Base-by-base conservation (phyloP, 2,329 filamentous ascomycete genomes). In the Fusarium sp. region DNA sequence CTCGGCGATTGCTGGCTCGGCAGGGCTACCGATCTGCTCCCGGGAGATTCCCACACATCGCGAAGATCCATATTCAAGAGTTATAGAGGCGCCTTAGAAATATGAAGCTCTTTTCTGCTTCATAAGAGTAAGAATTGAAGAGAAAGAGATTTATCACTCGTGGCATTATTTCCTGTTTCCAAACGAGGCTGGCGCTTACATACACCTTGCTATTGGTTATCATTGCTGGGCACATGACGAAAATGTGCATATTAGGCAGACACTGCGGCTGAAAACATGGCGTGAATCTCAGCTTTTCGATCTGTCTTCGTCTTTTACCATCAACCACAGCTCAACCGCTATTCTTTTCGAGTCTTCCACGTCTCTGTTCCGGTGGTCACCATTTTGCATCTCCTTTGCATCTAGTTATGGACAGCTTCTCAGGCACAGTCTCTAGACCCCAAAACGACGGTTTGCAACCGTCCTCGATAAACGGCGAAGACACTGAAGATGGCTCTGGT, bases 311-410 rank as follows among this genome's bases (percentile, higher is more conserved):
- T 47, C 18, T 5, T 22, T 11, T 6, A 47, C 18, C 3, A 11
- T 28, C 5, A 11, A 15, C 4, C 0, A 4, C 5, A 2, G 4
- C 13, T 11, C 6, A 22, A 11, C 0, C 0, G 7, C 5, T 20
- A 22, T 20, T n/a, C n/a, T n/a, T n/a, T n/a, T n/a, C n/a, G n/a
- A n/a, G n/a, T n/a, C n/a, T n/a, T n/a, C n/a, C n/a, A n/a, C n/a
- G n/a, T n/a, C n/a, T n/a, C n/a, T n/a, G n/a, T n/a, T n/a, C n/a
- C n/a, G n/a, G 26, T 26, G 26, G 26, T 26, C 26, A 6, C 26
- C 0, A 28, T 15, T 7, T 20, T 47, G 6, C 6, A 15, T 47
- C 8, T 22, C 0, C 15, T 47, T 11, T 28, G 0, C 24, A 14
- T 13, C 11, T 2, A 28, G 4, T 3, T 5, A 47, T 28, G 45